phyloP scores from a whole-genome alignment of 257 asterid genomes.

The Solanum chiquidenum region DNA sequence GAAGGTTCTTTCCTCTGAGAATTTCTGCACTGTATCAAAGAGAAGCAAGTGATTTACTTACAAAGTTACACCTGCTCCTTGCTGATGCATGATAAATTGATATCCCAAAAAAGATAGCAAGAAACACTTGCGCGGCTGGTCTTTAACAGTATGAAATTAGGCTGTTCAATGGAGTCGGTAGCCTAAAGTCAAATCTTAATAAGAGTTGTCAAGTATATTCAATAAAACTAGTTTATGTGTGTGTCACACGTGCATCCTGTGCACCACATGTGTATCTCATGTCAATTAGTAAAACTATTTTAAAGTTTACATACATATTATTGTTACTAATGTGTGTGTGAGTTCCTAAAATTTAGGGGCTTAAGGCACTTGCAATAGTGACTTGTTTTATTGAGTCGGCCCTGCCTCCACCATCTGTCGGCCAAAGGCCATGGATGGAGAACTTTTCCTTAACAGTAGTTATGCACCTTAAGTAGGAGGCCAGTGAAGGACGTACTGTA shows the following conservation, averaged over 20 bases:
- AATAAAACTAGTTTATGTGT: neutral
- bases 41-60: slow-evolving; percentile 11
- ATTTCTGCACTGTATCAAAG: slow-evolving; percentile 20
- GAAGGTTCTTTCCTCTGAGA: slow-evolving; percentile 24
- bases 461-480: neutral
- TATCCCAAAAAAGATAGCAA: slow-evolving; percentile 5
- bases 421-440: neutral
- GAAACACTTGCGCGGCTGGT: neutral
- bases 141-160: neutral
- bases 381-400: neutral
- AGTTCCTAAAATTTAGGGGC: neutral
- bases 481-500: neutral
- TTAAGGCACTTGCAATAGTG: neutral
- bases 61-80: slow-evolving; percentile 25
- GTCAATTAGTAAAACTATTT: neutral
- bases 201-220: neutral
- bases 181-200: neutral
- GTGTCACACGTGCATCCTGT: neutral
- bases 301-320: neutral
- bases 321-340: neutral
- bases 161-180: neutral
- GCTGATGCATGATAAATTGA: slow-evolving; percentile 18
- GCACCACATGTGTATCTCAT: neutral
- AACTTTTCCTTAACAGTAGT: neutral
- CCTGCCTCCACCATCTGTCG: neutral